Percentiles rank a stretch among this genome's conserved stretches.
Conservation (phyloP, 192 early-diverging fungal genomes). For the Anaeromyces robustus region DNA sequence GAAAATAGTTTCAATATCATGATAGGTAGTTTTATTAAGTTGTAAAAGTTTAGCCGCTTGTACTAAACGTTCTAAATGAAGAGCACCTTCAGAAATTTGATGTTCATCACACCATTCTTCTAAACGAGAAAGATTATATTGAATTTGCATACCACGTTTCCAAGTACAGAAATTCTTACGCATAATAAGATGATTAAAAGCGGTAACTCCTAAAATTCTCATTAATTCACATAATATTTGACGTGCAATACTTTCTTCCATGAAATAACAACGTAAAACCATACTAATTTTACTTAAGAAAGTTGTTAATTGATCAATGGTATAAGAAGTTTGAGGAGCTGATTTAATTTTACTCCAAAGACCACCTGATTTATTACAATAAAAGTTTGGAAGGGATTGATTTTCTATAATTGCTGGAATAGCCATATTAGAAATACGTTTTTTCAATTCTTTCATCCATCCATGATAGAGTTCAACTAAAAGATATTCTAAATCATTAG, state of each 20-base stretch:
- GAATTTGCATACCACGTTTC: slow-evolving; percentile 99
- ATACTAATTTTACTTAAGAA: slow-evolving; percentile 88
- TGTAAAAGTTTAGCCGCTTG: slow-evolving; percentile 95
- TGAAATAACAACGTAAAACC: slow-evolving; percentile 94
- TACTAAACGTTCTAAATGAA: slow-evolving; percentile 85
- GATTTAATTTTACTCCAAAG: slow-evolving; percentile 83
- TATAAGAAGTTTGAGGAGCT: slow-evolving; percentile 55
- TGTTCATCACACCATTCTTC: slow-evolving; percentile 99
- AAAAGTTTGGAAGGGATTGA: slow-evolving; percentile 86
- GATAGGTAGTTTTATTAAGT: slow-evolving; percentile 70
- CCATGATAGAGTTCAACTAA: slow-evolving; percentile 92
- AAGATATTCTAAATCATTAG: slow-evolving; percentile 77
- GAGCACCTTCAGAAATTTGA: slow-evolving; percentile 69
- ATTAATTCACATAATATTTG: slow-evolving; percentile 92
- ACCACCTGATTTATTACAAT: slow-evolving; percentile 74
- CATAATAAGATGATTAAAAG: slow-evolving; percentile 97
- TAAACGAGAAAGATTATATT: slow-evolving; percentile 92
- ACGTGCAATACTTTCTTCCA: slow-evolving; percentile 75
- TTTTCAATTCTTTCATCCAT: slow-evolving; percentile 96
- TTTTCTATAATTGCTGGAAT: slow-evolving; percentile 93
- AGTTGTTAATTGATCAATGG: slow-evolving; percentile 88
- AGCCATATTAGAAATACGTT: slow-evolving; percentile 82
- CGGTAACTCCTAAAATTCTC: slow-evolving; percentile 83
- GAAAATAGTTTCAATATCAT: slow-evolving; percentile 96
- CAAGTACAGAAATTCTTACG: slow-evolving; percentile 97